These are phyloP conservation scores for Berberis thunbergii DNA, from an alignment of 164 flowering plant species.

Conservation along the genomic window DNA sequence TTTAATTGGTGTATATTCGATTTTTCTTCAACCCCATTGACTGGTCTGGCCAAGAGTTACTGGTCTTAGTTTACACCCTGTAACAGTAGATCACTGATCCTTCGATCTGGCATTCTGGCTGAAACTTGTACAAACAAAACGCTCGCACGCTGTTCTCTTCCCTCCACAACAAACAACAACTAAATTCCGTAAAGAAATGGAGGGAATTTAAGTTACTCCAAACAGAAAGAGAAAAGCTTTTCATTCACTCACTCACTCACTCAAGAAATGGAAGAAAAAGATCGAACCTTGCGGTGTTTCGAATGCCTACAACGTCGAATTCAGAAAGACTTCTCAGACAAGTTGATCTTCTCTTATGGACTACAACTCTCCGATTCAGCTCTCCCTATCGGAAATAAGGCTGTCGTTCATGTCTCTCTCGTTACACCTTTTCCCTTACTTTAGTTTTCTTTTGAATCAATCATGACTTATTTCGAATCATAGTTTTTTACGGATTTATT, in stretches of 20 bases:
- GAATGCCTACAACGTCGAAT: slow-evolving; percentile 59
- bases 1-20: too few species aligned
- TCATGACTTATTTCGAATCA: too few species aligned
- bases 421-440: not conserved
- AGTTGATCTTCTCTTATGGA: slow-evolving; percentile 46
- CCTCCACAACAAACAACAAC: not conserved
- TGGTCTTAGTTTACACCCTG: too few species aligned
- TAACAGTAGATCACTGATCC: too few species aligned
- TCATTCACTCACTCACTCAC: too few species aligned
- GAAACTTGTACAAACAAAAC: too few species aligned
- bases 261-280: not conserved
- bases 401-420: slow-evolving; percentile 55
- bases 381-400: slow-evolving; percentile 59
- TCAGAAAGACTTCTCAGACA: slow-evolving; percentile 53
- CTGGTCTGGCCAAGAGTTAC: too few species aligned
- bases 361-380: slow-evolving; percentile 41
- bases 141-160: too few species aligned
- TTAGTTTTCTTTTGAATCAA: not conserved
- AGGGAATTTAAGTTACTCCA: not conserved
- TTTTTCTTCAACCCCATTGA: too few species aligned
- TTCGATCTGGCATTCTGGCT: too few species aligned
- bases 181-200: not conserved
- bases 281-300: slow-evolving; percentile 28
- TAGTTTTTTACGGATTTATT: too few species aligned
- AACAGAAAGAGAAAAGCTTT: too few species aligned